Percentiles rank a stretch among this genome's conserved stretches.
phyloP scores from a whole-genome alignment of 2,329 filamentous ascomycete genomes.

The Stagonosporopsis cucurbitacearum region DNA sequence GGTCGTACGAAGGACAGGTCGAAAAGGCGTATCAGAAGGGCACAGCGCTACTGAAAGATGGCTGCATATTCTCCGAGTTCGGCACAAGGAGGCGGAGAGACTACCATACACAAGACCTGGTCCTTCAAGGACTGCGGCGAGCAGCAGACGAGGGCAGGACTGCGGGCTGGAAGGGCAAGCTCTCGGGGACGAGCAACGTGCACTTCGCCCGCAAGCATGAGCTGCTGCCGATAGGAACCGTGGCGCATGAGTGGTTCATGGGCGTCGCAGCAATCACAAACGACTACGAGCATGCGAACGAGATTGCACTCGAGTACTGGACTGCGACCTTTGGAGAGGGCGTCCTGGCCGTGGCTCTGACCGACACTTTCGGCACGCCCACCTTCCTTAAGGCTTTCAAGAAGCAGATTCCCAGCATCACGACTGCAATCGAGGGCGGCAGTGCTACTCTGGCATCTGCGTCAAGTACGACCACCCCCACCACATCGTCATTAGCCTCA shows the following conservation, averaged over 20 bases:
- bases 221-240: conserved; percentile 83
- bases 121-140: conserved; percentile 83
- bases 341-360: conserved; percentile 85
- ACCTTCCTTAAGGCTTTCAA: conserved; percentile 87
- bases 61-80: conserved; percentile 92
- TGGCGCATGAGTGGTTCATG: conserved; percentile 99
- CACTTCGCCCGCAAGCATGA: conserved; percentile 94
- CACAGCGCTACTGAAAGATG: conserved; percentile 74
- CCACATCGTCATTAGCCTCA: conserved; percentile 45
- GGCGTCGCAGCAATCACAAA: conserved; percentile 89
- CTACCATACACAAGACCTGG: conserved; percentile 92
- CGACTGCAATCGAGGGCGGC: conserved; percentile 51
- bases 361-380: conserved; percentile 94
- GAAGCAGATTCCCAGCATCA: conserved; percentile 63
- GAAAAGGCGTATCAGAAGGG: conserved; percentile 86
- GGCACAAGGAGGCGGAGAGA: conserved; percentile 87
- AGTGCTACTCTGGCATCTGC: conserved; percentile 50
- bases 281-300: conserved; percentile 84
- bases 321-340: conserved; percentile 86
- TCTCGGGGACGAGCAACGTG: conserved; percentile 93
- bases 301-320: conserved; percentile 86
- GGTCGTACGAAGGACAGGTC: conserved; percentile 86
- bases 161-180: conserved; percentile 71
- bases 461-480: conserved; percentile 50
- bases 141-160: conserved; percentile 74